Base-by-base conservation (phyloP, 2,329 filamentous ascomycete genomes). In the Ophiostoma angusticollis region DNA sequence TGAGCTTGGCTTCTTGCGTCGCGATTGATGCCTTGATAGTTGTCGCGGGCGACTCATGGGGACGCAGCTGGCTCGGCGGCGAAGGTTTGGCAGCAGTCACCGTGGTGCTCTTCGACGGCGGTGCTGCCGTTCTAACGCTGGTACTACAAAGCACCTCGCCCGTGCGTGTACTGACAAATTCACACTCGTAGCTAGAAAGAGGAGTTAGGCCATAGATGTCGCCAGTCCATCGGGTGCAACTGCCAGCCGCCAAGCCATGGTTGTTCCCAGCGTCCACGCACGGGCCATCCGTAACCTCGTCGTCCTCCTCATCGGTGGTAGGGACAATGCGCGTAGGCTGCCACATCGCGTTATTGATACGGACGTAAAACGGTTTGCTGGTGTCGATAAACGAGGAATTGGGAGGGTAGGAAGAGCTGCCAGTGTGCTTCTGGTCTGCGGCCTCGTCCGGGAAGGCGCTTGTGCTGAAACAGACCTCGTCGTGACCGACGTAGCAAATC, bases 291-390 rank as follows among this genome's bases (percentile, higher is more conserved):
- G 30, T 27, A 9, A n/a, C 29, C 5, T 19, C 37, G 5, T 49
- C 47, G 17, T 41, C 32, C 2, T 49, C 47, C 5, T 46, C 46
- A 3, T 39, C 33, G 6, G 21, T 54, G 40, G 71, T 59, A 22
- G 68, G 62, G 42, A 70, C 70, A 52, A 87, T 85, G 48, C 79
- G 71, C 9, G 80, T 83, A 2, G 81, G 81, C 52, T 82, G 81
- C 83, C 83, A 89, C 44, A 77, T 70, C 9, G 81, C 80, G 36
- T 84, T 78, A 57, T 89, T 87, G 48, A 89, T 73, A 46, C 77
- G 71, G 40, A 87, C 80, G 54, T 77, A 85, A 53, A 87, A 86
- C 5, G 82, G 83, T 55, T 84, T 86, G 24, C 72, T 69, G 44
- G 65, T 68, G 55, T 84, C 78, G 39, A 81, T 70, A 3, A 70